Evolutionary conservation across 257 asterid genomes (phyloP).

Genomic region (Capsicum baccatum): DNA sequence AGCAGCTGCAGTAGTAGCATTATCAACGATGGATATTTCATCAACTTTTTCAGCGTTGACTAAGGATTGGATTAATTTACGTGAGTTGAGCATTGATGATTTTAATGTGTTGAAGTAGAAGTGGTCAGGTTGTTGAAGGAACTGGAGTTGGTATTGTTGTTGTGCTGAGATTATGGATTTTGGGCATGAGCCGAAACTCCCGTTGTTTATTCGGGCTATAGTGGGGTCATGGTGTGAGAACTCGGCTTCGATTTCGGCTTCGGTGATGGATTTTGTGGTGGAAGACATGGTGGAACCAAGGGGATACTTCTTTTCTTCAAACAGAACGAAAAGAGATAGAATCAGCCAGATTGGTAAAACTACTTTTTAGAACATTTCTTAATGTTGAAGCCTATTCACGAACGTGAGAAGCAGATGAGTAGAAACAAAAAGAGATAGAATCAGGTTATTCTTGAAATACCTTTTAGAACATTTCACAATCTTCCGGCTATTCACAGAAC

Average conservation of each 20-base stretch:
- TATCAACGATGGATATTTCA: slow-evolving; percentile 84
- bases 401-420: too few relatives aligned
- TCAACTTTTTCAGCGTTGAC: slow-evolving; percentile 77
- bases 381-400: too few relatives aligned
- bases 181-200: slow-evolving; percentile 93
- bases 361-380: too few relatives aligned
- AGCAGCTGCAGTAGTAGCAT: slow-evolving; percentile 95
- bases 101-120: slow-evolving; percentile 71
- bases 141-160: slow-evolving; percentile 65
- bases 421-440: too few relatives aligned
- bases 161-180: slow-evolving; percentile 75
- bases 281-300: too few relatives aligned
- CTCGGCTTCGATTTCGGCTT: slow-evolving; percentile 49
- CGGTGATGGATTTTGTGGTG: slow-evolving; percentile 33
- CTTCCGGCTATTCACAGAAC: too few relatives aligned
- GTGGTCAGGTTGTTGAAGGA: slow-evolving; percentile 80
- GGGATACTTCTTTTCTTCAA: too few relatives aligned
- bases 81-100: slow-evolving; percentile 60
- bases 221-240: slow-evolving; percentile 80
- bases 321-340: too few relatives aligned
- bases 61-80: slow-evolving; percentile 57
- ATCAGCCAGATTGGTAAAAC: too few relatives aligned
- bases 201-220: slow-evolving; percentile 83
- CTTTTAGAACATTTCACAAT: too few relatives aligned
- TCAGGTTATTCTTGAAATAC: too few relatives aligned